Evolutionary conservation across 2,329 filamentous ascomycete species (phyloP).

Genomic region (Teratosphaeria zuluensis): DNA sequence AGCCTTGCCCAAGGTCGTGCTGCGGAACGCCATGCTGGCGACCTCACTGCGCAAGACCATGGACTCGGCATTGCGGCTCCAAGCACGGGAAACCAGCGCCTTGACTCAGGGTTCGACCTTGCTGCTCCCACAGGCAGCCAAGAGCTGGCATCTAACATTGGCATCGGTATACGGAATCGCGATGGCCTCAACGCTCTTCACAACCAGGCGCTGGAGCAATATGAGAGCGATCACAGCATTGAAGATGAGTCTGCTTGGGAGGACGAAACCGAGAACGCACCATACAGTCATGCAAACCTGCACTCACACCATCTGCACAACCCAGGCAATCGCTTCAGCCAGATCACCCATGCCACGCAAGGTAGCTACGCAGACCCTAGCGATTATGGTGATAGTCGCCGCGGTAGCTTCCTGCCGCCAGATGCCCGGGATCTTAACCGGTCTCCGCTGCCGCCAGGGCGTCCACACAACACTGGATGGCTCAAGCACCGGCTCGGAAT

Average conservation of each 20-base stretch:
- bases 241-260: neutral
- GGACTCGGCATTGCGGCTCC: neutral
- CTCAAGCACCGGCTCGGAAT: neutral
- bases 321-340: neutral
- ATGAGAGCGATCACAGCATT: neutral
- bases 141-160: slow-evolving; percentile 4
- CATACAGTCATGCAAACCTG: neutral
- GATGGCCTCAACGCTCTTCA: neutral
- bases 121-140: slow-evolving; percentile 3
- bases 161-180: neutral
- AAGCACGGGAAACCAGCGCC: neutral
- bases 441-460: neutral
- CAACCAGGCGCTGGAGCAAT: neutral
- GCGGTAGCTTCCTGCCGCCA: neutral
- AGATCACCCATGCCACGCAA: neutral
- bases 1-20: neutral
- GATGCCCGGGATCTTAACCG: neutral
- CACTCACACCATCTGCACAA: neutral
- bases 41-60: neutral
- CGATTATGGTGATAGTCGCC: neutral
- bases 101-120: neutral
- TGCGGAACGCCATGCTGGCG: neutral
- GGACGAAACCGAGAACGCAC: neutral
- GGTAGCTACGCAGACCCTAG: neutral
- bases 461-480: neutral